A percentile compares a stretch with the other conserved stretches of the same genome.
Conservation (phyloP, 169 alveolate species). For the Neospora caninum region DNA sequence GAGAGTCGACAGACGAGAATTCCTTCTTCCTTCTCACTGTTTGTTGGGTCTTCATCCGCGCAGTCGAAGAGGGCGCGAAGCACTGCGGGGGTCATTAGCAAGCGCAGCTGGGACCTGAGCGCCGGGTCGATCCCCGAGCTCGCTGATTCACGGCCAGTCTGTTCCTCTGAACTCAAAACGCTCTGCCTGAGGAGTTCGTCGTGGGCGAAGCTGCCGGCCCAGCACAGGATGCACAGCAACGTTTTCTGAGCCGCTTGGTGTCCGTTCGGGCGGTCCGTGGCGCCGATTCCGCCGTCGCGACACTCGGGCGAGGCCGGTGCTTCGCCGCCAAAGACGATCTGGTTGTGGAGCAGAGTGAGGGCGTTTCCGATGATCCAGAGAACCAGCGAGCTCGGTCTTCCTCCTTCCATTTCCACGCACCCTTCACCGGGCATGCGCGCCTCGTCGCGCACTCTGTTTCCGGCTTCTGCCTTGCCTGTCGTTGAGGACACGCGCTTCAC, state of each 20-base stretch:
- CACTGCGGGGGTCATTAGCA: not conserved
- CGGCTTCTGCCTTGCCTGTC: too few relatives aligned
- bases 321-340: not conserved
- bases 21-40: not conserved
- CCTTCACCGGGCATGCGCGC: not conserved
- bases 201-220: slow-evolving; percentile 12
- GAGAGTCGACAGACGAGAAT: too few relatives aligned
- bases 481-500: not conserved
- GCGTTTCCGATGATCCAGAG: not conserved
- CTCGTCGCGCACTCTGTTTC: not conserved
- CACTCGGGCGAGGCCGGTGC: not conserved
- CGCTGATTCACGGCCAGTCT: not conserved
- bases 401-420: not conserved
- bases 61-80: slow-evolving; percentile 26
- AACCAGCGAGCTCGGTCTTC: not conserved
- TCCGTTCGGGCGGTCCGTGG: not conserved
- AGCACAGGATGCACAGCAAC: not conserved
- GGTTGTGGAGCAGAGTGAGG: not conserved
- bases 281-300: not conserved
- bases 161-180: slow-evolving; percentile 8
- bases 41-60: slow-evolving; percentile 10
- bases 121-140: not conserved
- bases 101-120: not conserved
- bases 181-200: slow-evolving; percentile 37
- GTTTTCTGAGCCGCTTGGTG: not conserved